Evolutionary conservation across 805 yeast genomes (phyloP).

Genomic region (Saccharomycopsis sp.): DNA sequence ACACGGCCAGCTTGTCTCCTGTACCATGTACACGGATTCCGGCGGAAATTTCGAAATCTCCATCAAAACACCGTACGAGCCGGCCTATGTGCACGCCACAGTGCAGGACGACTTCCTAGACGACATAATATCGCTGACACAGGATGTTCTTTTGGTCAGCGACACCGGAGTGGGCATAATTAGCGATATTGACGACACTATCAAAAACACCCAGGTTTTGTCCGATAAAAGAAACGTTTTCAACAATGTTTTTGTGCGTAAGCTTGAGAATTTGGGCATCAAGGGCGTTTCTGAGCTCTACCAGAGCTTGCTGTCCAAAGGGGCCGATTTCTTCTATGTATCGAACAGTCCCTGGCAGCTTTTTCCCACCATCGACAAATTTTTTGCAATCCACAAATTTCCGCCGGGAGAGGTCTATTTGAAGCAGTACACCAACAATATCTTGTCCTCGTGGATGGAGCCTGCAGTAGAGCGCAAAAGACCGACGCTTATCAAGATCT

Average conservation of each 20-base stretch:
- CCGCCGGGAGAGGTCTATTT: slow-evolving; percentile 83
- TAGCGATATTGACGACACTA: slow-evolving; percentile 92
- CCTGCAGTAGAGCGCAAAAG: slow-evolving; percentile 81
- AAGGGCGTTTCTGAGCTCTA: slow-evolving; percentile 75
- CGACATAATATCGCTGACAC: slow-evolving; percentile 40
- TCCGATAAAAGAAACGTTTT: slow-evolving; percentile 82
- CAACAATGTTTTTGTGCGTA: slow-evolving; percentile 66
- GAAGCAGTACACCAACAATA: slow-evolving; percentile 78
- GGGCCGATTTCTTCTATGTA: slow-evolving; percentile 76
- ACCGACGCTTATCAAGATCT: slow-evolving; percentile 51
- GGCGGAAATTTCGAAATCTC: slow-evolving; percentile 60
- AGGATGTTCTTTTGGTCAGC: slow-evolving; percentile 38
- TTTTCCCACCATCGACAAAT: slow-evolving; percentile 47
- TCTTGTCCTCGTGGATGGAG: slow-evolving; percentile 75
- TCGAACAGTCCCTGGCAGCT: slow-evolving; percentile 95
- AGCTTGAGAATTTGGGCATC: slow-evolving; percentile 59
- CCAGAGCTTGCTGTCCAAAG: slow-evolving; percentile 36
- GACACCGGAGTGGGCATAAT: slow-evolving; percentile 60
- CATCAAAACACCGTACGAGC: slow-evolving; percentile 50
- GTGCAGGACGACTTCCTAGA: slow-evolving; percentile 33
- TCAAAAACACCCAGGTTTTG: slow-evolving; percentile 82
- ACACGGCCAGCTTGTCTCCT: slow-evolving; percentile 27
- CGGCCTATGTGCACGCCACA: slow-evolving; percentile 49
- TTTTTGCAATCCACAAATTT: slow-evolving; percentile 45
- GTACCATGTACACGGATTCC: slow-evolving; percentile 46